Evolutionary conservation across 257 asterid species (phyloP).

Genomic region (Nicotiana tomentosiformis): DNA sequence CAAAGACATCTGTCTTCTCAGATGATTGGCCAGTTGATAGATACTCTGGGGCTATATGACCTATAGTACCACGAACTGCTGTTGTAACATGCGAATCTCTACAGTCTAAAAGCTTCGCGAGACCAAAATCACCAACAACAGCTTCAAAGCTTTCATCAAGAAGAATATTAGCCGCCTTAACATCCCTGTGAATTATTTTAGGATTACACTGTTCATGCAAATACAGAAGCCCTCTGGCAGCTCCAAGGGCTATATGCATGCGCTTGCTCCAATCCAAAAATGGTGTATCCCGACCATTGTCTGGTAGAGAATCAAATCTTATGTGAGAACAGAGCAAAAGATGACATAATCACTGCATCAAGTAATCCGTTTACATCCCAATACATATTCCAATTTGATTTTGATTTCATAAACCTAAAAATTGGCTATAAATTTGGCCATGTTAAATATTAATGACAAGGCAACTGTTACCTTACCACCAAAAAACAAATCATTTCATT

Average conservation of each 20-base stretch:
- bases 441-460: background rate
- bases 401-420: background rate
- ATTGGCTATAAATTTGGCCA: background rate
- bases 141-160: conserved; percentile 89
- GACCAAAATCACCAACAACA: conserved; percentile 92
- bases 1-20: conserved; percentile 88
- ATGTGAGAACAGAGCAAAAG: background rate
- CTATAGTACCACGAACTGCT: conserved; percentile 91
- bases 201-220: conserved; percentile 91
- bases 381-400: background rate
- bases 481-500: background rate
- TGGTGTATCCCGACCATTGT: conserved; percentile 58
- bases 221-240: conserved; percentile 88
- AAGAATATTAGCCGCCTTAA: conserved; percentile 89
- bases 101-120: conserved; percentile 87
- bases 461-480: background rate
- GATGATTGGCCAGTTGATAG: conserved; percentile 96
- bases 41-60: conserved; percentile 93
- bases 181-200: conserved; percentile 85
- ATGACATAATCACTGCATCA: background rate
- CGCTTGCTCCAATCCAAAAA: conserved; percentile 88
- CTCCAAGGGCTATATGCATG: conserved; percentile 69
- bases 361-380: background rate
- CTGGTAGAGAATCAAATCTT: conserved; percentile 21
- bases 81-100: conserved; percentile 90